phyloP scores from a whole-genome alignment of 1,284 basidiomycete genomes.

The Cutaneotrichosporon daszewskae region DNA sequence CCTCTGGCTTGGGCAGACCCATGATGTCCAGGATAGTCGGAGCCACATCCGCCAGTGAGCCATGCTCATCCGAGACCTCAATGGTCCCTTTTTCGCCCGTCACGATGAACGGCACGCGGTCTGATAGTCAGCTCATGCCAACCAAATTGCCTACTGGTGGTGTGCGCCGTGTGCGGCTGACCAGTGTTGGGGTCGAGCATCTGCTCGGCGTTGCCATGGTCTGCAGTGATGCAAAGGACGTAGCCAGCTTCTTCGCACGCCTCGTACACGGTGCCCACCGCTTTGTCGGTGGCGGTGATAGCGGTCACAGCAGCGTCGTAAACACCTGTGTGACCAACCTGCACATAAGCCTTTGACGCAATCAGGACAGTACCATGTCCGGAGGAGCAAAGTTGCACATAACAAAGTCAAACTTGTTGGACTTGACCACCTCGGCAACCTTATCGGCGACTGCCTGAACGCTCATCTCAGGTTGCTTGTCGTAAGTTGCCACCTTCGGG shows the following conservation, averaged over 20 bases:
- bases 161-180: slow-evolving; percentile 60
- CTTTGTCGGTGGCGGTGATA: slow-evolving; percentile 73
- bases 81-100: slow-evolving; percentile 58
- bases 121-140: slow-evolving; percentile 55
- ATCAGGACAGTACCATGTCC: slow-evolving; percentile 63
- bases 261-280: slow-evolving; percentile 75
- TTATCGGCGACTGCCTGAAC: slow-evolving; percentile 79
- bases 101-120: slow-evolving; percentile 75
- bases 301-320: slow-evolving; percentile 83
- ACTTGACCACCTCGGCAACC: slow-evolving; percentile 73
- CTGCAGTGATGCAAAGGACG: slow-evolving; percentile 77
- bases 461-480: slow-evolving; percentile 79
- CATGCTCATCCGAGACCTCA: slow-evolving; percentile 53
- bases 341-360: slow-evolving; percentile 1
- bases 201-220: slow-evolving; percentile 78
- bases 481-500: slow-evolving; percentile 84
- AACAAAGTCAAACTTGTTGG: slow-evolving; percentile 68
- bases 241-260: slow-evolving; percentile 79
- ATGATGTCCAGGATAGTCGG: slow-evolving; percentile 74
- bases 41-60: slow-evolving; percentile 79
- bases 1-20: slow-evolving; percentile 48
- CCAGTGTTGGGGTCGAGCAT: slow-evolving; percentile 80
- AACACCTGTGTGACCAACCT: slow-evolving; percentile 82
- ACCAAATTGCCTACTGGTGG: slow-evolving; percentile 36
- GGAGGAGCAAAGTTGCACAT: slow-evolving; percentile 96